phyloP scores from a whole-genome alignment of 495 filamentous ascomycete genomes.

The Aspergillus saccharolyticus region DNA sequence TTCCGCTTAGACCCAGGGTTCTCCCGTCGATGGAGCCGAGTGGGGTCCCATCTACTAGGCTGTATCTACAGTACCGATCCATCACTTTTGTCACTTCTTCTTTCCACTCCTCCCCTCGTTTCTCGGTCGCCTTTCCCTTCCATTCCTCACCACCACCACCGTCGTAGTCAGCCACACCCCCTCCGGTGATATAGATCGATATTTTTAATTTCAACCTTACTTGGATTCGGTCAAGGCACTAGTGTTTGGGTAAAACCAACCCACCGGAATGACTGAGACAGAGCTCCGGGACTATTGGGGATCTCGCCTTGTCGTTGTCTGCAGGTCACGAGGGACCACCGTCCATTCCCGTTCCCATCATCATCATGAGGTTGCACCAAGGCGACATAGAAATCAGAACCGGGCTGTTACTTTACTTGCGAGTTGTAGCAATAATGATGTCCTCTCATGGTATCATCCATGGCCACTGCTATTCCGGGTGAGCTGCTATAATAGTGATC shows the following conservation, averaged over 20 bases:
- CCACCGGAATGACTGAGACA: not conserved
- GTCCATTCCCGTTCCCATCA: not conserved
- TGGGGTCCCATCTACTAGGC: too few species aligned
- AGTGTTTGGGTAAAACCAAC: not conserved
- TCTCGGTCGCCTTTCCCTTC: too few species aligned
- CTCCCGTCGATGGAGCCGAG: slow-evolving; percentile 5
- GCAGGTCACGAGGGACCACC: not conserved
- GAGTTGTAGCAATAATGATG: not conserved
- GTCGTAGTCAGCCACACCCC: too few species aligned
- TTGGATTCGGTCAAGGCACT: not conserved
- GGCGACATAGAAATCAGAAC: not conserved
- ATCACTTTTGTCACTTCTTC: not conserved
- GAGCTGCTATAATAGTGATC: too few species aligned
- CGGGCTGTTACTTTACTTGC: not conserved
- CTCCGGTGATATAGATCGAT: not conserved
- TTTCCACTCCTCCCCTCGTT: too few species aligned
- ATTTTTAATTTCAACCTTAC: not conserved
- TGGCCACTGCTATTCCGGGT: not conserved
- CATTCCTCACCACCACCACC: too few species aligned
- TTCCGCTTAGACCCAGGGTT: slow-evolving; percentile 12
- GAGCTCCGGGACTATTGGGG: not conserved
- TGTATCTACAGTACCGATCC: too few species aligned
- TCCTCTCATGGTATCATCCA: not conserved
- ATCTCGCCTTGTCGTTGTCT: not conserved
- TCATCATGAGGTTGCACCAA: not conserved